Conservation (phyloP, 148 eudicot species). For the Arbutus unedo region DNA sequence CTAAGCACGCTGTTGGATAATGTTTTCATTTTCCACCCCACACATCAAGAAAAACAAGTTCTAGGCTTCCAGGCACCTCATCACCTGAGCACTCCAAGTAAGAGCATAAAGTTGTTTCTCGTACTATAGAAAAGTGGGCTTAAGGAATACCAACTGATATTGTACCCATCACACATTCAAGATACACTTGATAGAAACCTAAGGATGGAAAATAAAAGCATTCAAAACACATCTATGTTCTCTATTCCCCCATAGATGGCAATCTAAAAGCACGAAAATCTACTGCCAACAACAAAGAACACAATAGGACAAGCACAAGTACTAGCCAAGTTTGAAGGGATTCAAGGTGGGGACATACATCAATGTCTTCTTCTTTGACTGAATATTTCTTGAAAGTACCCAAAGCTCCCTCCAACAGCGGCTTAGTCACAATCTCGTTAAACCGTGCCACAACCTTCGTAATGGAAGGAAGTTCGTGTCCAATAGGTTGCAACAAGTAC, state of each 20-base stretch:
- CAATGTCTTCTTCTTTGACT: conserved; percentile 78
- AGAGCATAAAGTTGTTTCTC: not conserved
- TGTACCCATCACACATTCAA: not conserved
- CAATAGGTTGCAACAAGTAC: conserved; percentile 1
- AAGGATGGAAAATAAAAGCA: not conserved
- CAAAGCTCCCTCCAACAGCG: conserved; percentile 89
- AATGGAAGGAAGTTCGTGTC: conserved; percentile 11
- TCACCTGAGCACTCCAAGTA: not conserved
- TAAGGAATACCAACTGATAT: not conserved
- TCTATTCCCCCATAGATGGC: not conserved
- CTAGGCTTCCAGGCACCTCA: not conserved
- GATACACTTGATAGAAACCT: not conserved
- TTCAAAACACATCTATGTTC: not conserved
- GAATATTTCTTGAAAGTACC: conserved; percentile 77
- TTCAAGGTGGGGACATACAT: conserved; percentile 45
- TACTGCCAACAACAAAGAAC: not conserved
- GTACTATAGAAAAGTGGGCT: not conserved
- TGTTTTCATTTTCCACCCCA: not conserved
- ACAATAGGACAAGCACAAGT: not conserved
- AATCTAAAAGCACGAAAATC: conserved; percentile 1
- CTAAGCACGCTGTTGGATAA: not conserved
- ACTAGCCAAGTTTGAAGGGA: not conserved
- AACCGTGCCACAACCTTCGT: conserved; percentile 90
- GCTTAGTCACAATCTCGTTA: conserved; percentile 85
- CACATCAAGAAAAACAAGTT: not conserved